These are phyloP conservation scores for Emmonsiellopsis sp. DNA, from an alignment of 2,329 filamentous ascomycete genomes.

Conservation along the genomic window DNA sequence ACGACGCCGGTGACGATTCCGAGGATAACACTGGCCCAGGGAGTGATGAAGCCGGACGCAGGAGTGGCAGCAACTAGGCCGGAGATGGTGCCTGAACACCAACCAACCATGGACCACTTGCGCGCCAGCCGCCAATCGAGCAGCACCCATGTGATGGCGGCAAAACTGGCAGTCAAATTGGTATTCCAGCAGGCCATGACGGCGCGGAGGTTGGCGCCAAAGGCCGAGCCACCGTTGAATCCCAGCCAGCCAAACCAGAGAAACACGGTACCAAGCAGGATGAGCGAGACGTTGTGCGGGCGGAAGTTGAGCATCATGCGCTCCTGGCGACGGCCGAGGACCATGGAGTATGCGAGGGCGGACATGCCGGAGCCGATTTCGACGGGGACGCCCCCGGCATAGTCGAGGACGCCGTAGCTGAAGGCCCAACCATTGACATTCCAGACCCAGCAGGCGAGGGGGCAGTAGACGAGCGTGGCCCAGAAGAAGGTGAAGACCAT, in stretches of 20 bases:
- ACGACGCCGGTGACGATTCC: slow-evolving; percentile 55
- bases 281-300: slow-evolving; percentile 95
- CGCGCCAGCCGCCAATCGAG: slow-evolving; percentile 89
- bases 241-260: slow-evolving; percentile 99
- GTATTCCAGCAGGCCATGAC: slow-evolving; percentile 98
- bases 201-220: slow-evolving; percentile 87
- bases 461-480: slow-evolving; percentile 96
- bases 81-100: slow-evolving; percentile 82
- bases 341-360: slow-evolving; percentile 88
- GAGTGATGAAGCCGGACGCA: slow-evolving; percentile 67
- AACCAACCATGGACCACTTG: slow-evolving; percentile 92
- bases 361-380: slow-evolving; percentile 93
- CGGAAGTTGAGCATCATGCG: slow-evolving; percentile 99
- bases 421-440: slow-evolving; percentile 88
- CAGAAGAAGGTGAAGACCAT: slow-evolving; percentile 96
- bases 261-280: slow-evolving; percentile 87
- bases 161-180: slow-evolving; percentile 86
- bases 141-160: slow-evolving; percentile 83
- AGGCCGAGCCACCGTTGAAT: slow-evolving; percentile 94
- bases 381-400: slow-evolving; percentile 92
- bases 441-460: slow-evolving; percentile 94
- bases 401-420: slow-evolving; percentile 87
- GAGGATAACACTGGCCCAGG: slow-evolving; percentile 53
- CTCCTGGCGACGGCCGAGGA: slow-evolving; percentile 91
- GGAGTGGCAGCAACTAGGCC: slow-evolving; percentile 83